Evolutionary conservation across 225 moss, liverwort and hornwort genomes (phyloP), one percentile per base, ranked within the genome.

Genomic region (Straminergon stramineum): DNA sequence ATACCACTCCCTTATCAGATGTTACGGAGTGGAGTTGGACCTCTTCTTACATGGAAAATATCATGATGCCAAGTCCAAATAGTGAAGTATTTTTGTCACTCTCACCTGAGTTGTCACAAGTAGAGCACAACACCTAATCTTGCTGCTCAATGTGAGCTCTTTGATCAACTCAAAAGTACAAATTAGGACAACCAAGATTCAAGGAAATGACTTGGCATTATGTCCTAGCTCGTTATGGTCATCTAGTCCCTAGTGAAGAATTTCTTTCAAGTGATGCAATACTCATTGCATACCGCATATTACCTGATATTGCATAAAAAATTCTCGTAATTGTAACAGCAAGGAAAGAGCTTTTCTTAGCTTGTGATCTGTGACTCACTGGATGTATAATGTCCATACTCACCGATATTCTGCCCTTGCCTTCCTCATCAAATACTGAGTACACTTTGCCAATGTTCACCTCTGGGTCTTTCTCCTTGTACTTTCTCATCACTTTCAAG

Each of bases 391-490:
- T 39, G 57, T 56, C 22, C 61, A 62, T 76, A 61, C 86, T 90
- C 53, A 97, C 96, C 79, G 95, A 92, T 85, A 97, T 95, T 80
- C 87, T 96, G 41, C 95, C 96, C 64, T 91, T 96, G 84, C 94
- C 94, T 82, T 97, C 94, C 81, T 94, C 95, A 83, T 97, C 96
- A 80, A 95, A 97, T 70, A 91, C 92, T 17, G 89, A 87, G 32
- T 94, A 96, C n/a, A 94, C 94, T 74, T 94, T 95, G 35, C 86
- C 82, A 74, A 97, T 90, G 85, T 94, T 94, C 70, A 90, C 84
- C 13, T 95, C 93, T 35, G 96, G 96, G 58, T 96, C 97, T 79
- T 94, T 97, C 69, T 96, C 96, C 90, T 91, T 95, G 88, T 95
- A 96, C 87, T 94, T 97, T 41, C 87, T 82, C 69, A 94, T 91